Conservation (phyloP, 2,329 filamentous ascomycete genomes). For the Fusarium buharicum region DNA sequence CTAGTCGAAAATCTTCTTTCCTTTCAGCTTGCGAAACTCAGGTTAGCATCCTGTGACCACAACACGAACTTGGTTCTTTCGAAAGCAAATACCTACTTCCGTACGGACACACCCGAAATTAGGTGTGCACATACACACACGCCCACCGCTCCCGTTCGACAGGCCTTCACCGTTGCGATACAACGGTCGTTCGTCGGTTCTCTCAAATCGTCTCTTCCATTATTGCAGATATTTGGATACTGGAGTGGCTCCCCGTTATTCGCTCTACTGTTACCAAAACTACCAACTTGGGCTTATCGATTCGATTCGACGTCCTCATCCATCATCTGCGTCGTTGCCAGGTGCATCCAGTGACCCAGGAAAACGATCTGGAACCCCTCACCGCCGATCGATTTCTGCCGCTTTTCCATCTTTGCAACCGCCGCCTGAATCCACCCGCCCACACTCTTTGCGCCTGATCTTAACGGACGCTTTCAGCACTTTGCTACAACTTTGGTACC, state of each 20-base stretch:
- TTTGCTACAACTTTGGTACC: slow-evolving; percentile 43
- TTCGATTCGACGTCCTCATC: slow-evolving; percentile 18
- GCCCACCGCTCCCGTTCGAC: slow-evolving; percentile 27
- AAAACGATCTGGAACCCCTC: slow-evolving; percentile 46
- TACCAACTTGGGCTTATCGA: slow-evolving; percentile 7
- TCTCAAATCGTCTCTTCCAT: slow-evolving; percentile 7
- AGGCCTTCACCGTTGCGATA: slow-evolving; percentile 32
- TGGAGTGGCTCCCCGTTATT: neutral
- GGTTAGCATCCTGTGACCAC: slow-evolving; percentile 31
- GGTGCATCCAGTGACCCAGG: slow-evolving; percentile 34
- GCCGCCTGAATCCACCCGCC: slow-evolving; percentile 39
- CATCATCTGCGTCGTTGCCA: slow-evolving; percentile 24
- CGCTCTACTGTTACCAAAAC: slow-evolving; percentile 2
- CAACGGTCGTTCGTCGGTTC: slow-evolving; percentile 22
- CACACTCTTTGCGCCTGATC: slow-evolving; percentile 46
- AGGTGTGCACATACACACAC: slow-evolving; percentile 24
- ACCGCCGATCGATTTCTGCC: slow-evolving; percentile 47
- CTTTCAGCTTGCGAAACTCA: slow-evolving; percentile 12
- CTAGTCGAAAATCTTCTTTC: slow-evolving; percentile 26
- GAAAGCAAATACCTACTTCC: slow-evolving; percentile 6
- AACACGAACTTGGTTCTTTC: slow-evolving; percentile 23
- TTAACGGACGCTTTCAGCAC: slow-evolving; percentile 40
- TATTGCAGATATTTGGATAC: neutral
- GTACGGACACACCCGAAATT: slow-evolving; percentile 23
- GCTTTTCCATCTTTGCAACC: slow-evolving; percentile 37